Conservation (phyloP, 768 basidiomycete species). For the Chlorophyllum brunneum region DNA sequence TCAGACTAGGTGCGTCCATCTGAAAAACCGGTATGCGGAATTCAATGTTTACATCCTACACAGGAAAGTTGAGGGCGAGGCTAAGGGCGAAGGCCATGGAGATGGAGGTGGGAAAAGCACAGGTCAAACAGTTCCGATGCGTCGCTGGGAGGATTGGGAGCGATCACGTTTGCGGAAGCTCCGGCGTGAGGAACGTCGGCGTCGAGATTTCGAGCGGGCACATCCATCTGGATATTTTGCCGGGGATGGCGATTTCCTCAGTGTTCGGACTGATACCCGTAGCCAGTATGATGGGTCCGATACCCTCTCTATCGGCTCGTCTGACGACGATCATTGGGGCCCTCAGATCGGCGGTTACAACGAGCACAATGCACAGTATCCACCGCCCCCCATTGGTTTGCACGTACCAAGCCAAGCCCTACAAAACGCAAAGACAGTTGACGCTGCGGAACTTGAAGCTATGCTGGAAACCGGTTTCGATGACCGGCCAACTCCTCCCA, state of each 20-base stretch:
- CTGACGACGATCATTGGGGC: constrained; percentile 96
- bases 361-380: constrained; percentile 73
- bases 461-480: constrained; percentile 94
- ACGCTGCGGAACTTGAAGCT: constrained; percentile 77
- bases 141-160: constrained; percentile 99
- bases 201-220: constrained; percentile 75
- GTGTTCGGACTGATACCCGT: constrained; percentile 46
- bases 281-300: constrained; percentile 79
- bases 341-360: constrained; percentile 94
- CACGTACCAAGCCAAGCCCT: constrained; percentile 36
- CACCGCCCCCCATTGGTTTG: constrained; percentile 81
- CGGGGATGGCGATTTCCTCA: constrained; percentile 61
- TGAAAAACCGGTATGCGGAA: not conserved
- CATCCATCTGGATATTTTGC: constrained; percentile 66
- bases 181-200: constrained; percentile 78
- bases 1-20: constrained; percentile 75
- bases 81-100: constrained; percentile 74
- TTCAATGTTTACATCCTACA: constrained; percentile 16
- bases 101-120: constrained; percentile 49
- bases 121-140: constrained; percentile 73
- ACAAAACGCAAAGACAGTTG: constrained; percentile 48
- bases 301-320: constrained; percentile 73
- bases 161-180: constrained; percentile 89
- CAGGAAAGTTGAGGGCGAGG: constrained; percentile 95
- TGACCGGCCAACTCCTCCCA: constrained; percentile 53